Percentiles rank a stretch among this genome's conserved stretches.
Evolutionary conservation across 192 early-diverging fungal genomes (phyloP).

Genomic region (Coemansia sp.): DNA sequence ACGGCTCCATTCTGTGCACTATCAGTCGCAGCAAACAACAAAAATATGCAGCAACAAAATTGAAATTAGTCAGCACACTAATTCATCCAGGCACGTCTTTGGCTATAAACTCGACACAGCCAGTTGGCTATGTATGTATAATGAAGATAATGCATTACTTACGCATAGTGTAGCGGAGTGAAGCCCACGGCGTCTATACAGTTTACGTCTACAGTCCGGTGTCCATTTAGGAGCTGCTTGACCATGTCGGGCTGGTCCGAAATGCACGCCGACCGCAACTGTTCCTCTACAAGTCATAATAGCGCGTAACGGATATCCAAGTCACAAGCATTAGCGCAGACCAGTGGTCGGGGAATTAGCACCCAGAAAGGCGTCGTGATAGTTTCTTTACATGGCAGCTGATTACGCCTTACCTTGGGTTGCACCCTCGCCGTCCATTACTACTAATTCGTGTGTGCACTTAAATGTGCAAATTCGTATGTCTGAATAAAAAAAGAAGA

Average conservation of each 20-base stretch:
- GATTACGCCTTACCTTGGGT: constrained; percentile 15
- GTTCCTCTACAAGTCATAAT: constrained; percentile 58
- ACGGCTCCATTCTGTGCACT: constrained; percentile 59
- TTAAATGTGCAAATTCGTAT: not conserved
- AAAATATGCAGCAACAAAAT: constrained; percentile 25
- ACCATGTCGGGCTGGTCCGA: constrained; percentile 69
- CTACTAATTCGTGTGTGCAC: not conserved
- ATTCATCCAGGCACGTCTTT: not conserved
- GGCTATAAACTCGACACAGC: not conserved
- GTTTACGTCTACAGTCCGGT: constrained; percentile 59
- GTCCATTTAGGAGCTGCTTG: constrained; percentile 56
- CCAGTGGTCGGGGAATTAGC: not conserved
- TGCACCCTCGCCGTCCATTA: constrained; percentile 35
- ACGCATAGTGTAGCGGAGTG: constrained; percentile 68
- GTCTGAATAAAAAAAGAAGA: not conserved
- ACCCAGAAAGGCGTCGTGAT: not conserved
- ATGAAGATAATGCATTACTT: constrained; percentile 10
- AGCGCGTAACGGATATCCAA: not conserved
- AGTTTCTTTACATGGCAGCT: not conserved
- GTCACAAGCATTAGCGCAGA: constrained; percentile 5
- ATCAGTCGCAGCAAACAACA: constrained; percentile 2
- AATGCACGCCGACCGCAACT: constrained; percentile 68
- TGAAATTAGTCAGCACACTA: not conserved
- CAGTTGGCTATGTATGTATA: not conserved
- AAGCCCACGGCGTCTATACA: constrained; percentile 63